These are phyloP conservation scores for Earliella scabrosa DNA, from an alignment of 1,284 basidiomycete genomes.

Conservation along the genomic window DNA sequence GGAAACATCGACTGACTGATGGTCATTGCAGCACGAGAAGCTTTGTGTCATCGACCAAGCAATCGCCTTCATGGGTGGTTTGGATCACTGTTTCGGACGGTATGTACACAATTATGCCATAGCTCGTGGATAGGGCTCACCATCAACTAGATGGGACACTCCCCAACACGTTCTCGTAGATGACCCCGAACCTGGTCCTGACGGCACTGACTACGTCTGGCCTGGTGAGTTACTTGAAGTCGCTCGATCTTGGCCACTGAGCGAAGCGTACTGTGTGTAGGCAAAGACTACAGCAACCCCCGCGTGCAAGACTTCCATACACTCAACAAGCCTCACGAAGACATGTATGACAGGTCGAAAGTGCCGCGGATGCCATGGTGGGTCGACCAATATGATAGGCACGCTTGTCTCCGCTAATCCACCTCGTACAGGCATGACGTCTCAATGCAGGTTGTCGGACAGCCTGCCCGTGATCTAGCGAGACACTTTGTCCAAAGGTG, in stretches of 20 bases:
- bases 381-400: too few species aligned
- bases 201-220: constrained; percentile 78
- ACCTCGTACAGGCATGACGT: constrained; percentile 85
- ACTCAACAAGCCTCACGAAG: constrained; percentile 90
- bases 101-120: too few species aligned
- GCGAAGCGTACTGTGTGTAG: too few species aligned
- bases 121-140: too few species aligned
- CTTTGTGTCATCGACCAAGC: constrained; percentile 97
- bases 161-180: constrained; percentile 92
- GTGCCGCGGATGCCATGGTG: constrained; percentile 97
- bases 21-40: constrained; percentile 86
- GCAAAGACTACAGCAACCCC: constrained; percentile 94
- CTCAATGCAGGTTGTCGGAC: constrained; percentile 93
- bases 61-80: constrained; percentile 97
- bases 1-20: neutral
- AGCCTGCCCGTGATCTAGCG: constrained; percentile 93
- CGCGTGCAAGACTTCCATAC: constrained; percentile 88
- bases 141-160: constrained; percentile 97
- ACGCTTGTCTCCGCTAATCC: neutral
- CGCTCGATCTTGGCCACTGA: too few species aligned
- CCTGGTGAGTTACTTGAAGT: constrained; percentile 63
- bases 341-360: constrained; percentile 91
- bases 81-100: constrained; percentile 93
- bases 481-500: constrained; percentile 96
- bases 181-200: constrained; percentile 68